A percentile compares a stretch with the other conserved stretches of the same genome.
These are phyloP conservation scores for Chlorella vulgaris DNA, from an alignment of 139 green algal genomes.

Conservation along the genomic window DNA sequence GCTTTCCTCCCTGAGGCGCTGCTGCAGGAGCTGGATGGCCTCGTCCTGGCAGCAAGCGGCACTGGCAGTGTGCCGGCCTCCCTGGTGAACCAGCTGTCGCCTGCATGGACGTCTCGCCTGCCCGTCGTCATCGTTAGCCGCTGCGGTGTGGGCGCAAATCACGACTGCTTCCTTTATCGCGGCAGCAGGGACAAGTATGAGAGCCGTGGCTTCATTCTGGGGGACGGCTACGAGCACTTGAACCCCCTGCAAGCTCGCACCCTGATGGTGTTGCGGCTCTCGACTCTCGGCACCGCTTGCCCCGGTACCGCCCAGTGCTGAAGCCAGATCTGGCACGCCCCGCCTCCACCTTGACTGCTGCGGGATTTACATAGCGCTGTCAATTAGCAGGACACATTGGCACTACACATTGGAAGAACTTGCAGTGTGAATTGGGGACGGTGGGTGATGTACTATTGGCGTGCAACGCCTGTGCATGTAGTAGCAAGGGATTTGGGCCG, in stretches of 20 bases:
- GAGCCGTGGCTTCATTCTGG: slow-evolving; percentile 30
- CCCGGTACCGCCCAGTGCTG: neutral
- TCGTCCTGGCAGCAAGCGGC: slow-evolving; percentile 42
- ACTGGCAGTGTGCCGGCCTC: slow-evolving; percentile 36
- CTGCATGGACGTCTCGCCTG: slow-evolving; percentile 27
- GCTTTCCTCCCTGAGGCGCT: slow-evolving; percentile 23
- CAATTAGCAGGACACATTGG: no score
- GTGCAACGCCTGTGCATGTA: no score
- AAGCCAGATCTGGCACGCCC: no score
- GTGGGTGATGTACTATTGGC: no score
- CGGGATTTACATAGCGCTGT: no score
- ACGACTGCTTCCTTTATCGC: slow-evolving; percentile 35
- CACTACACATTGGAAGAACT: no score
- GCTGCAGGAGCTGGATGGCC: slow-evolving; percentile 26
- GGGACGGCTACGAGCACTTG: slow-evolving; percentile 18
- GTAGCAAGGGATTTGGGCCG: no score
- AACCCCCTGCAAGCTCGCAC: slow-evolving; percentile 35
- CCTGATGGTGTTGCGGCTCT: slow-evolving; percentile 23
- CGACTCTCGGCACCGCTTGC: slow-evolving; percentile 1
- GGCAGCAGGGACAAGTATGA: slow-evolving; percentile 35
- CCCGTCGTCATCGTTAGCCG: slow-evolving; percentile 34
- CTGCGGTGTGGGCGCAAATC: slow-evolving; percentile 27
- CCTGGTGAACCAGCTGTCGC: slow-evolving; percentile 11
- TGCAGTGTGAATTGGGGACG: no score
- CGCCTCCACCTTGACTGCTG: no score